Evolutionary conservation across 805 yeast species (phyloP).

Genomic region (Starmerella gropengiesseri): DNA sequence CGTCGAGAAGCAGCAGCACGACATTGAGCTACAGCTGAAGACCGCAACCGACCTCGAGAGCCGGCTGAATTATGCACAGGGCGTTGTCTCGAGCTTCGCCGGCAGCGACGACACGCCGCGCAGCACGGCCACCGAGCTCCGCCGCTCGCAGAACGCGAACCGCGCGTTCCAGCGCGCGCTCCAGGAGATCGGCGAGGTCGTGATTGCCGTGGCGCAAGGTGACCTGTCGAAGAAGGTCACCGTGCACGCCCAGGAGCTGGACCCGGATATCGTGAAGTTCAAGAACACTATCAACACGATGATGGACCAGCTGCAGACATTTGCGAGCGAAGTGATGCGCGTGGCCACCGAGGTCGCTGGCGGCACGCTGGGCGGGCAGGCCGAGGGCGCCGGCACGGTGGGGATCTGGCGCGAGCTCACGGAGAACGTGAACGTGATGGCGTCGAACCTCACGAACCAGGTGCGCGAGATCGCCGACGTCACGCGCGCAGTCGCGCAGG

Average conservation of each 20-base stretch:
- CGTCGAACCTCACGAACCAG: slow-evolving; percentile 74
- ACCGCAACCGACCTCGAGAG: slow-evolving; percentile 29
- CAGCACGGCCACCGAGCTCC: slow-evolving; percentile 28
- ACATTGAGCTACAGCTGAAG: slow-evolving; percentile 29
- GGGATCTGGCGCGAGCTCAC: slow-evolving; percentile 84
- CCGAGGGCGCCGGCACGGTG: slow-evolving; percentile 69
- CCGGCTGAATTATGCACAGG: slow-evolving; percentile 29
- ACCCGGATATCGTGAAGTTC: slow-evolving; percentile 69
- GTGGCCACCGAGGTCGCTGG: slow-evolving; percentile 85
- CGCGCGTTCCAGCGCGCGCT: slow-evolving; percentile 57
- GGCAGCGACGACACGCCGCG: slow-evolving; percentile 9
- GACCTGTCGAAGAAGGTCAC: slow-evolving; percentile 73
- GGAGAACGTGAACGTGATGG: slow-evolving; percentile 84
- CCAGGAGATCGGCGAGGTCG: slow-evolving; percentile 74
- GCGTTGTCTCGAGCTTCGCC: slow-evolving; percentile 29
- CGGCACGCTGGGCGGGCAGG: slow-evolving; percentile 85
- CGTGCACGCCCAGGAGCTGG: slow-evolving; percentile 57
- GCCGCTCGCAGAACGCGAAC: slow-evolving; percentile 43
- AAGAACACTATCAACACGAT: slow-evolving; percentile 73
- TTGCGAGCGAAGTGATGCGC: slow-evolving; percentile 70
- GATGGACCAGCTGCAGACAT: slow-evolving; percentile 79
- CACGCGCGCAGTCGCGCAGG: slow-evolving; percentile 78
- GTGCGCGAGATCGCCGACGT: slow-evolving; percentile 86
- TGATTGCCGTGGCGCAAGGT: slow-evolving; percentile 81
- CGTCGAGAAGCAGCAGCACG: slow-evolving; percentile 30